These are phyloP conservation scores for Cutaneotrichosporon sp. DNA, from an alignment of 1,284 basidiomycete genomes.

Conservation along the genomic window DNA sequence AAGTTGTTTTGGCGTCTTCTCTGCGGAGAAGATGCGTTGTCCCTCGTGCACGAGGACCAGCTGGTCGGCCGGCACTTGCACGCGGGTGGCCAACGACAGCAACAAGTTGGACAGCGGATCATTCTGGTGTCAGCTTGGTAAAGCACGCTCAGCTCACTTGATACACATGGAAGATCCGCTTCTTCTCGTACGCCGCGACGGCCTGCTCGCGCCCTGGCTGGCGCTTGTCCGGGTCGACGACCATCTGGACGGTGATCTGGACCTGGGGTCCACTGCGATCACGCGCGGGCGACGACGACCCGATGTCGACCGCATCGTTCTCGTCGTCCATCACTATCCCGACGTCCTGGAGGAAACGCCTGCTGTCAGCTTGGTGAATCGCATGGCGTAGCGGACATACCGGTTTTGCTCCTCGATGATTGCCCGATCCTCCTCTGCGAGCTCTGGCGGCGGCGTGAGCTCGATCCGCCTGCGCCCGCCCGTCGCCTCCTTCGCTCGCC, in stretches of 20 bases:
- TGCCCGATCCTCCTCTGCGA: constrained; percentile 21
- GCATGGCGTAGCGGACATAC: background rate
- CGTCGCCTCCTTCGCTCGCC: background rate
- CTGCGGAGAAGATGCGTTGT: constrained; percentile 21
- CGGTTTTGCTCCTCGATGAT: background rate
- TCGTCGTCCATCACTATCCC: background rate
- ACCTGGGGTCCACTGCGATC: constrained; percentile 11
- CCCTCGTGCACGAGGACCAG: constrained; percentile 36
- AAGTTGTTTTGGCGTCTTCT: constrained; percentile 30
- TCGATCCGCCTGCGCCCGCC: constrained; percentile 10
- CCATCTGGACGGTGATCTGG: constrained; percentile 35
- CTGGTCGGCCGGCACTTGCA: constrained; percentile 30
- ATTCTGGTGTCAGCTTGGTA: constrained; percentile 23
- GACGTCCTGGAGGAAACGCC: background rate
- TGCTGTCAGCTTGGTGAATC: background rate
- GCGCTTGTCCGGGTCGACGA: constrained; percentile 31
- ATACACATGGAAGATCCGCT: constrained; percentile 23
- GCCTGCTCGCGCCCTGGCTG: constrained; percentile 28
- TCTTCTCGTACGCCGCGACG: constrained; percentile 32
- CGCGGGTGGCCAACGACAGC: constrained; percentile 24
- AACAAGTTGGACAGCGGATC: constrained; percentile 27
- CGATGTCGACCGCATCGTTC: background rate
- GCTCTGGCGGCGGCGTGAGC: constrained; percentile 41
- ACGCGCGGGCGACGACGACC: constrained; percentile 5
- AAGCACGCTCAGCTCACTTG: background rate